Conservation (phyloP, 2,329 filamentous ascomycete species). For the Ophiostoma ips region DNA sequence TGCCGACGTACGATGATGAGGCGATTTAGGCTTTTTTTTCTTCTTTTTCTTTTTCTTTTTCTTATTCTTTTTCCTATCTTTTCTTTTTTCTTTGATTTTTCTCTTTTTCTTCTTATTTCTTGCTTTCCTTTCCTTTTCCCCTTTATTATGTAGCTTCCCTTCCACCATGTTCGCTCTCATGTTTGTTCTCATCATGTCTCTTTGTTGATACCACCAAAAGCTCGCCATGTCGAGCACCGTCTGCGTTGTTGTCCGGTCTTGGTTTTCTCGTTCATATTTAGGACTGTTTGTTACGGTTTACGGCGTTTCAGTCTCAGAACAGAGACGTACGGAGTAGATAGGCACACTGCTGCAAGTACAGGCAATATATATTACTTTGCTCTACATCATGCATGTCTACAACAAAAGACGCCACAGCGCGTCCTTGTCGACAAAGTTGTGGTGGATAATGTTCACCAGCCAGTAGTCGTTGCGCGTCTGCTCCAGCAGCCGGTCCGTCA, state of each 20-base stretch:
- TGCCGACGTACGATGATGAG: conserved; percentile 10
- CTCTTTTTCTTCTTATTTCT: not conserved
- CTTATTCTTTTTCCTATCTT: not conserved
- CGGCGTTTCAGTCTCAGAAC: too few species aligned
- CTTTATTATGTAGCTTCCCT: too few species aligned
- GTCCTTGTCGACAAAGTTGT: conserved; percentile 57
- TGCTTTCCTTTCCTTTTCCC: not conserved
- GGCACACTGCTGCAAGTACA: too few species aligned
- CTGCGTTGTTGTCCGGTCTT: not conserved
- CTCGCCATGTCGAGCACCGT: not conserved
- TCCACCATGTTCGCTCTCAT: not conserved
- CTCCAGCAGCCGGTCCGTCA: conserved; percentile 58
- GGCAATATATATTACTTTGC: too few species aligned
- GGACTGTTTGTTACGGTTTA: too few species aligned
- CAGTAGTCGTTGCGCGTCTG: conserved; percentile 56
- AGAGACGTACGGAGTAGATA: too few species aligned
- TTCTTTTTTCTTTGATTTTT: not conserved
- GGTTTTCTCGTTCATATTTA: not conserved
- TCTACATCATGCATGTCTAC: too few species aligned
- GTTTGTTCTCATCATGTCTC: not conserved
- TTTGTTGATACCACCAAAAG: not conserved
- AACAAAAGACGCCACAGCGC: conserved; percentile 56
- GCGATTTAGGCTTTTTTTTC: not conserved
- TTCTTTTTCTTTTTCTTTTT: not conserved
- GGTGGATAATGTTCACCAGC: conserved; percentile 84